Evolutionary conservation across 1,284 basidiomycete genomes (phyloP).

Genomic region (Hymenochaete sp.): DNA sequence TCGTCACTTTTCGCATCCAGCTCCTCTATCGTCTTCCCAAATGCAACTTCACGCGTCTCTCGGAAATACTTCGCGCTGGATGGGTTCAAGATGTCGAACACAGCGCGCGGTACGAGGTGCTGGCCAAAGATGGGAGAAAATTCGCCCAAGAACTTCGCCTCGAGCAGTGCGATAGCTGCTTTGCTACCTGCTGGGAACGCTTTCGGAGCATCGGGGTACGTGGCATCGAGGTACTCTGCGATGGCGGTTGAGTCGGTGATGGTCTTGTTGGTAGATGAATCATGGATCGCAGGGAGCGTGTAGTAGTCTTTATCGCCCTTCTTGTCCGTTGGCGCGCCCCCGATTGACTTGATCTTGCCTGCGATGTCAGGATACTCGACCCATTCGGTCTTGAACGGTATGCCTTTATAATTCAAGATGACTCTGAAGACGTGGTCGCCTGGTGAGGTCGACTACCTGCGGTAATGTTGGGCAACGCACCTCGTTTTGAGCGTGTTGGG

Average conservation of each 20-base stretch:
- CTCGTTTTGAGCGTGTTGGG: slow-evolving; percentile 20
- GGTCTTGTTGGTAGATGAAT: slow-evolving; percentile 17
- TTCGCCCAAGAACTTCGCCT: slow-evolving; percentile 3
- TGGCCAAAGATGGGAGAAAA: not conserved
- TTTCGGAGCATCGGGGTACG: slow-evolving; percentile 18
- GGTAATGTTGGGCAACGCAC: no score
- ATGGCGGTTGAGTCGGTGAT: slow-evolving; percentile 21
- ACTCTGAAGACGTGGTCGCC: no score
- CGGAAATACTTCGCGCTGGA: slow-evolving; percentile 29
- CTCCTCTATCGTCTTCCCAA: slow-evolving; percentile 31
- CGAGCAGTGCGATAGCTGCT: slow-evolving; percentile 6
- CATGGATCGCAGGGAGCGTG: slow-evolving; percentile 23
- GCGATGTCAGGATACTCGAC: slow-evolving; percentile 21
- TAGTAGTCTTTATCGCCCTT: slow-evolving; percentile 20
- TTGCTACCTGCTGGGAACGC: slow-evolving; percentile 14
- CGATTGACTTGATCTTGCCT: slow-evolving; percentile 16
- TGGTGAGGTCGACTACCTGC: no score
- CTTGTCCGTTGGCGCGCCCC: slow-evolving; percentile 13
- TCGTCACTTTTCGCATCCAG: slow-evolving; percentile 26
- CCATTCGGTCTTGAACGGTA: slow-evolving; percentile 19
- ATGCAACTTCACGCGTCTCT: slow-evolving; percentile 26
- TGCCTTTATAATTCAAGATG: slow-evolving; percentile 13
- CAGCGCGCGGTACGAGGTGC: slow-evolving; percentile 16
- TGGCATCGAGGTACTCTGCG: slow-evolving; percentile 22
- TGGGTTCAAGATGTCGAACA: slow-evolving; percentile 22